Conservation (phyloP, 176 grass and related monocot genomes). For the Tillandsia leiboldiana region DNA sequence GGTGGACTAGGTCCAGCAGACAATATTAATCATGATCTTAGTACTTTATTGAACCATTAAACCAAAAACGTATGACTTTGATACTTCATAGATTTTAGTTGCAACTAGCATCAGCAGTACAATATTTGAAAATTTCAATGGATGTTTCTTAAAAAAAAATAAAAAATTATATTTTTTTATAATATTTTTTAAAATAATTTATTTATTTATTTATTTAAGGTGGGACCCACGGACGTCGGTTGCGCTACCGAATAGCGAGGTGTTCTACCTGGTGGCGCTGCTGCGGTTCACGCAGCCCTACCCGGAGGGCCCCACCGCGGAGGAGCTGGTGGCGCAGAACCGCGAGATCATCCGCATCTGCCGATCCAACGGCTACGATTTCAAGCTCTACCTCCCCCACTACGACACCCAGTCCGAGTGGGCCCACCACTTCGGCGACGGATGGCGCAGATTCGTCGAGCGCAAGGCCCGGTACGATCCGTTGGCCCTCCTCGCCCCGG, state of each 20-base stretch:
- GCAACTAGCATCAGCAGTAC: too few relatives aligned
- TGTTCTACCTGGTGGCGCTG: conserved; percentile 96
- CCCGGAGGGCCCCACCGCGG: conserved; percentile 32
- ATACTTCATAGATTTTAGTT: too few relatives aligned
- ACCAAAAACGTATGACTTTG: too few relatives aligned
- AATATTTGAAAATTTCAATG: too few relatives aligned
- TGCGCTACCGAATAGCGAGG: conserved; percentile 50
- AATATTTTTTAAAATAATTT: background rate
- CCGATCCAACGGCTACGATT: conserved; percentile 62
- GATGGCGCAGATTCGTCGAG: conserved; percentile 56
- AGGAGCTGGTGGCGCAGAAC: conserved; percentile 71
- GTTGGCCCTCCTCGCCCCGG: conserved; percentile 59
- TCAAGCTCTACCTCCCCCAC: conserved; percentile 79
- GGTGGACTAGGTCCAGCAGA: too few relatives aligned
- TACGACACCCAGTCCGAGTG: conserved; percentile 49
- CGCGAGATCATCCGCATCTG: conserved; percentile 37
- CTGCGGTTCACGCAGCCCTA: conserved; percentile 52
- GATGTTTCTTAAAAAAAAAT: too few relatives aligned
- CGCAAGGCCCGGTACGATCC: conserved; percentile 69
- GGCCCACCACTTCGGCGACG: conserved; percentile 55
- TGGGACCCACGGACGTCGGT: conserved; percentile 82
- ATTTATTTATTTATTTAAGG: conserved; percentile 22
- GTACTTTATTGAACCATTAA: too few relatives aligned
- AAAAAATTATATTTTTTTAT: background rate
- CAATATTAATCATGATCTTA: too few relatives aligned